Evolutionary conservation across 1,284 basidiomycete species (phyloP).

Genomic region (Ustilago crameri): DNA sequence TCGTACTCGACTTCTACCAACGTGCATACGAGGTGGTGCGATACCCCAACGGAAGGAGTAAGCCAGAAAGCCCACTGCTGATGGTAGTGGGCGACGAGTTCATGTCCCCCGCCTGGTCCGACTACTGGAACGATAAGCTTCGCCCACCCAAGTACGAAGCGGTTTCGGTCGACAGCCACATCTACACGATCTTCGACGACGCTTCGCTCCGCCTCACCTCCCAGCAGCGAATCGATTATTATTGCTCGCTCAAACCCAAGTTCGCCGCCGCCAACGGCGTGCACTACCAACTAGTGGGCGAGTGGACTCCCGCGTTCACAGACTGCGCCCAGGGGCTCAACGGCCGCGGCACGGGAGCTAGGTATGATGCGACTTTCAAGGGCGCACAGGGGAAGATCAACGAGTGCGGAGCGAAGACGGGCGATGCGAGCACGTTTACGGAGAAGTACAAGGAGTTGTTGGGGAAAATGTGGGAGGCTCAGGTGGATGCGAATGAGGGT

Average conservation of each 20-base stretch:
- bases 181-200: conserved; percentile 64
- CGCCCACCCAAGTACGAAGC: conserved; percentile 72
- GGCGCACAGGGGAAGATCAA: conserved; percentile 71
- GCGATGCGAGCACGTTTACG: conserved; percentile 78
- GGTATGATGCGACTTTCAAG: conserved; percentile 80
- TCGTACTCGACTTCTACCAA: conserved; percentile 53
- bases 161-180: conserved; percentile 78
- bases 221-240: conserved; percentile 54
- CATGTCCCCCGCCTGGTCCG: conserved; percentile 73
- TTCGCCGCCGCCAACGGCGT: conserved; percentile 50
- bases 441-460: conserved; percentile 84
- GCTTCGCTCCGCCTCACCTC: conserved; percentile 31
- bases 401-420: conserved; percentile 79
- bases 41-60: conserved; percentile 34
- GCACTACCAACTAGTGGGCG: conserved; percentile 63
- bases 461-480: conserved; percentile 84
- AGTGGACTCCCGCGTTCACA: conserved; percentile 74
- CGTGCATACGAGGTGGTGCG: conserved; percentile 59
- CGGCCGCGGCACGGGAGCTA: conserved; percentile 73
- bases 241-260: conserved; percentile 56
- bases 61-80: conserved; percentile 35
- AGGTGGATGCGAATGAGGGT: conserved; percentile 69
- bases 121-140: conserved; percentile 79
- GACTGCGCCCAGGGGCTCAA: conserved; percentile 88
- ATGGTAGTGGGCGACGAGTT: conserved; percentile 84